phyloP scores from a whole-genome alignment of 148 eudicot genomes.

The Rhododendron molle region DNA sequence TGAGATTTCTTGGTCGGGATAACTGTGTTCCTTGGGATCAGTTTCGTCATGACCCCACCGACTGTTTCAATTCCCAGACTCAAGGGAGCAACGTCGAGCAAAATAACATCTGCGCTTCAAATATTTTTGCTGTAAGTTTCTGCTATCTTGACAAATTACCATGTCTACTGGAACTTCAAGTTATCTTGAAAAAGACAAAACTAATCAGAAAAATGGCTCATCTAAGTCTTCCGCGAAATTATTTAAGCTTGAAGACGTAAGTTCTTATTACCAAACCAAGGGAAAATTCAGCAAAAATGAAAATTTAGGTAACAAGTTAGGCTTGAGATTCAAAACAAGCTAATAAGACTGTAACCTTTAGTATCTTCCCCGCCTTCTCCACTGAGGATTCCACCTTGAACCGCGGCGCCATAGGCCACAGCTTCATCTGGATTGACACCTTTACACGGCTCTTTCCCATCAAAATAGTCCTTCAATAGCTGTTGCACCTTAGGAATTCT shows the following conservation, averaged over 20 bases:
- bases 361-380: constrained; percentile 46
- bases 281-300: neutral
- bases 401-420: constrained; percentile 55
- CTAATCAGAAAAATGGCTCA: neutral
- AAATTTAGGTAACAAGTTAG: neutral
- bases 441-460: constrained; percentile 45
- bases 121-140: neutral
- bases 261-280: neutral
- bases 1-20: constrained; percentile 62
- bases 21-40: constrained; percentile 55
- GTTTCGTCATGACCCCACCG: constrained; percentile 67
- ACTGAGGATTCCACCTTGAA: constrained; percentile 49
- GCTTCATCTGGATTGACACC: constrained; percentile 54
- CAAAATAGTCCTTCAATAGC: constrained; percentile 48
- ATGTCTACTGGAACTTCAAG: neutral
- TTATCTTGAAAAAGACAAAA: neutral
- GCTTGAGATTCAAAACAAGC: neutral
- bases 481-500: constrained; percentile 51
- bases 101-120: constrained; percentile 32
- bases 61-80: constrained; percentile 61
- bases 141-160: neutral
- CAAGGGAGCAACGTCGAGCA: constrained; percentile 56
- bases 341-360: constrained; percentile 18
- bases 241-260: neutral
- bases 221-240: neutral